Evolutionary conservation across 495 filamentous ascomycete genomes (phyloP).

Genomic region (Cercophora samala): DNA sequence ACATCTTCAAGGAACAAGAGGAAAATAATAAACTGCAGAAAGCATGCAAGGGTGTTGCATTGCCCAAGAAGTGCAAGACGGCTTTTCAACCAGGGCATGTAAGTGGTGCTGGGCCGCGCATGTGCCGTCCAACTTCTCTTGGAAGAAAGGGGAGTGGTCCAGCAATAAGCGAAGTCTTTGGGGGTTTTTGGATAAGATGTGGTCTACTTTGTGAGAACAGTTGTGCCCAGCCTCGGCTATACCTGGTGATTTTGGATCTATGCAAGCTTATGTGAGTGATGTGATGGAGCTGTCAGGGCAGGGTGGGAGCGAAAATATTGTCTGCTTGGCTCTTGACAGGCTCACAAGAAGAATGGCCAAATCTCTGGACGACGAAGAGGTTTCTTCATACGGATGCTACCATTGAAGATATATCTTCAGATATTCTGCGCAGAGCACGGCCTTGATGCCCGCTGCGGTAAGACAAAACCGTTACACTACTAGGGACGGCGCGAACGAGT

Average conservation of each 20-base stretch:
- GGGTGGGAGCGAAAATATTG: neutral
- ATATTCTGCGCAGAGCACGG: no score
- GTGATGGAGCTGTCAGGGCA: neutral
- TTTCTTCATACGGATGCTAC: neutral
- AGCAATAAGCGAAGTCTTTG: neutral
- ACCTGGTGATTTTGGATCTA: neutral
- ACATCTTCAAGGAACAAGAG: neutral
- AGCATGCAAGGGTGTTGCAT: neutral
- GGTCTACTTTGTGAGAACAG: no score
- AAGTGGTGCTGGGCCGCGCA: neutral
- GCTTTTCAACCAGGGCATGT: neutral
- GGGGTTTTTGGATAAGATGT: neutral
- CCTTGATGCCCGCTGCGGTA: neutral
- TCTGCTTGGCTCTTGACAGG: neutral
- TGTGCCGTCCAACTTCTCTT: neutral
- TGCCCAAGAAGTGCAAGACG: neutral
- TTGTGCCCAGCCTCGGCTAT: neutral
- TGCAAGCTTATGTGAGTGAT: neutral
- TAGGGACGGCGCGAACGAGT: neutral
- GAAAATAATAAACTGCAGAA: neutral
- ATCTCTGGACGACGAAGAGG: no score
- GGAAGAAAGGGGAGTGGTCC: neutral
- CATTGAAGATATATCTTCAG: neutral
- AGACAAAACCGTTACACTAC: neutral
- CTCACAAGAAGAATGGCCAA: no score